Base-by-base conservation (phyloP, 768 basidiomycete species). In the Termitomyces sp. region DNA sequence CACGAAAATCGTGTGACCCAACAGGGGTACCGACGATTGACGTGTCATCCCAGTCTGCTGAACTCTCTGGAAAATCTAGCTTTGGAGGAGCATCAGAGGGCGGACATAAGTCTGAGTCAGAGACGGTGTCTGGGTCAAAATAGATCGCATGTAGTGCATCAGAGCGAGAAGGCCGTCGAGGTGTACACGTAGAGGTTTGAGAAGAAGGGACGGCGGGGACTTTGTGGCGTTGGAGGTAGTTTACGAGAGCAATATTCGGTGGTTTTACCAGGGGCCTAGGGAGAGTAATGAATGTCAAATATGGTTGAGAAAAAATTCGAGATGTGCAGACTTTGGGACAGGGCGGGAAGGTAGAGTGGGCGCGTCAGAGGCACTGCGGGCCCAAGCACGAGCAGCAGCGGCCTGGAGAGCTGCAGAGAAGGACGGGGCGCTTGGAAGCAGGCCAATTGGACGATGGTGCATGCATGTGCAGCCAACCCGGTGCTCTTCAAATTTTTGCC, bases 351-450 rank as follows among this genome's bases (percentile, higher is more conserved):
- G 36, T 0, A 47, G 1, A 16, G 35, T 52, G 30, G 47, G 12
- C 12, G 53, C 26, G 14, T 32, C 52, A n/a, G 68, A 62, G 22
- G 62, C 60, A 28, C 59, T 68, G 54, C 73, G 71, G 28, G 68
- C 62, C 74, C 80, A 85, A 48, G 81, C 82, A 51, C 76, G 77
- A 61, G 73, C 73, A 20, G 82, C 82, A 56, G 80, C 81, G 40
- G 71, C 71, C 56, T 79, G 79, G 4, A 82, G 72, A 47, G 77
- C 69, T 49, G 72, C 69, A 30, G 70, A 67, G 61, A 82, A 78
- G 38, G 72, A 67, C 1, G n/a, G 24, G 12, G 51, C 18, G 51
- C 51, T 52, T 26, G 36, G 36, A 38, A 52, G 51, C 35, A 40
- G 51, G 66, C 75, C 71, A 68, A 76, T 63, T 61, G 67, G 73